Evolutionary conservation across 768 basidiomycete species (phyloP).

Genomic region (Boletus edulis): DNA sequence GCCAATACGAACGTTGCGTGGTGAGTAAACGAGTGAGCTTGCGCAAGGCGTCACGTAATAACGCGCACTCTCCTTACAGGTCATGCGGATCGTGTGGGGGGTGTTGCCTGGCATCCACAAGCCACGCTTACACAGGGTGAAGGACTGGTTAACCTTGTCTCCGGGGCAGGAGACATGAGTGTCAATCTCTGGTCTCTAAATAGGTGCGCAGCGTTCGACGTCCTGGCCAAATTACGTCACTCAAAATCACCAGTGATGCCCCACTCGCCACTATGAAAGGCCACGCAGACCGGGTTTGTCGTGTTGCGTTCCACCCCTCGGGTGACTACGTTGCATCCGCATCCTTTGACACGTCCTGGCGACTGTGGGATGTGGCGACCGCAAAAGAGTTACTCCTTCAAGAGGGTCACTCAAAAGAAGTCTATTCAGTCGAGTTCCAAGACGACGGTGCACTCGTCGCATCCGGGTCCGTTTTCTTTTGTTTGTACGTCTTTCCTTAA

Average conservation of each 20-base stretch:
- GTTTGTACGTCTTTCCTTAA: neutral
- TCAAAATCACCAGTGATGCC: slow-evolving; percentile 55
- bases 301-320: slow-evolving; percentile 95
- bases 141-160: slow-evolving; percentile 77
- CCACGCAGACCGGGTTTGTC: slow-evolving; percentile 86
- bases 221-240: slow-evolving; percentile 1
- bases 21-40: slow-evolving; percentile 37
- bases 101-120: slow-evolving; percentile 96
- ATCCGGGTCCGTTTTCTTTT: slow-evolving; percentile 66
- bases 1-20: slow-evolving; percentile 69
- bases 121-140: slow-evolving; percentile 73
- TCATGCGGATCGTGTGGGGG: slow-evolving; percentile 88
- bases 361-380: slow-evolving; percentile 90
- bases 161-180: slow-evolving; percentile 84
- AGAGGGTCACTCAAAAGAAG: slow-evolving; percentile 97
- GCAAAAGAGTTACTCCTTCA: slow-evolving; percentile 83
- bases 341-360: slow-evolving; percentile 96
- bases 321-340: slow-evolving; percentile 93
- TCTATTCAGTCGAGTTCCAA: slow-evolving; percentile 95
- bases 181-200: slow-evolving; percentile 89
- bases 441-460: slow-evolving; percentile 90
- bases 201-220: slow-evolving; percentile 46
- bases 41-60: neutral
- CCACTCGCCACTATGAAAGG: slow-evolving; percentile 86
- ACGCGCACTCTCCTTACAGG: slow-evolving; percentile 41